These are phyloP conservation scores for Arctium lappa DNA, from an alignment of 129 eudicot species.

Conservation along the genomic window DNA sequence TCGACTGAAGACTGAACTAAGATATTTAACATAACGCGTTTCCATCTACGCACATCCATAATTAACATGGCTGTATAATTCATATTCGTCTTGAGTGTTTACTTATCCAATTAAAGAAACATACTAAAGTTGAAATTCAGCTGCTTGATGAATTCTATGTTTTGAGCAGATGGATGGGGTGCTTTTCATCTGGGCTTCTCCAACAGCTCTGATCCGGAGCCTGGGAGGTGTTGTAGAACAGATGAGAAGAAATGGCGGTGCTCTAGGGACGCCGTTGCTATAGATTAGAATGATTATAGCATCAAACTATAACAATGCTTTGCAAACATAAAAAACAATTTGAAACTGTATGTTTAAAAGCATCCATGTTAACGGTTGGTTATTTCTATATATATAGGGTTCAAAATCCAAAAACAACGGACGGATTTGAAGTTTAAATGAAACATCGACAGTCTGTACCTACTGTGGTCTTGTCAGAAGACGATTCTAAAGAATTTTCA, in stretches of 20 bases:
- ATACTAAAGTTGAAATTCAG: no score
- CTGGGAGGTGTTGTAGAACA: neutral
- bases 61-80: neutral
- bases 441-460: conserved; percentile 93
- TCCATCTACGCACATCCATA: neutral
- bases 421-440: conserved; percentile 53
- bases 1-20: neutral
- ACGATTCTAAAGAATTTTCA: conserved; percentile 76
- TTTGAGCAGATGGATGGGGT: no score
- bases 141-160: no score
- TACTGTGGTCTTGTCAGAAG: conserved; percentile 76
- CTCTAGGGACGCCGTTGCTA: no score
- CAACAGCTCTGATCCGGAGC: neutral
- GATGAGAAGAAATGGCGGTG: no score
- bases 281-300: neutral
- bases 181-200: no score
- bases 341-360: neutral
- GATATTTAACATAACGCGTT: neutral
- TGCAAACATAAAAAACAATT: neutral
- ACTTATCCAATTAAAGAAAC: no score
- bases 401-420: conserved; percentile 49
- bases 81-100: neutral
- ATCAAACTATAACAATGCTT: neutral
- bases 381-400: conserved; percentile 43
- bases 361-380: neutral